Base-by-base conservation (phyloP, 139 green algal species). In the Yamagishiella unicocca region DNA sequence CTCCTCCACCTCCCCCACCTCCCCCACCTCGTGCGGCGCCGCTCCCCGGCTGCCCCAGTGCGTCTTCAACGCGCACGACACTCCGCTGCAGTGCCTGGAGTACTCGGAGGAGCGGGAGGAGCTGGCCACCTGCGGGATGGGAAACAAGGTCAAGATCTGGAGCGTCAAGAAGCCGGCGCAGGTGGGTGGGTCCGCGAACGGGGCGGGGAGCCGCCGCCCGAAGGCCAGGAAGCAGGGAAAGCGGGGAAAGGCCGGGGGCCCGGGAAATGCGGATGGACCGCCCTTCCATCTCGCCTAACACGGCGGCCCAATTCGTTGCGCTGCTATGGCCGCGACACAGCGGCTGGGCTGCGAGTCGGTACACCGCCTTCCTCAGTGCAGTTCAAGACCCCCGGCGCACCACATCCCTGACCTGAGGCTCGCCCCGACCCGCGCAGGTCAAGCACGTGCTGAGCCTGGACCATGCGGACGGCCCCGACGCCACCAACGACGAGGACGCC, bases 111-210 rank as follows among this genome's bases (percentile, higher is more conserved):
- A 90, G 33, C 79, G 72, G 19, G 62, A 92, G 2, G 87, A 95
- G 72, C 45, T 94, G 31, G 91, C 93, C 46, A 94, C 92, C 2
- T 95, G 91, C 54, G 90, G 79, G 46, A 93, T 94, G 87, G 92
- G 94, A 75, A 93, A 90, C 85, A 93, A 93, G 75, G 94, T 94
- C 77, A 92, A 94, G 31, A 67, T 83, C 24, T 84, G 84, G 72
- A 81, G 42, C 46, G 62, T 72, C 31, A 61, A 64, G 33, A 54
- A 45, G 62, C 61, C 75, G 12, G 58, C 85, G 75, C 75, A 81
- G 85, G 35, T 73, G 55, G 40, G 83, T 24, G n/a, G 70, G 25
- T n/a, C n/a, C n/a, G n/a, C n/a, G n/a, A n/a, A n/a, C n/a, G n/a
- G n/a, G n/a, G n/a, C n/a, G n/a, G n/a, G n/a, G n/a, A n/a, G n/a